Conservation (phyloP, 2,329 filamentous ascomycete genomes). For the Beauveria scarabaeidicola region DNA sequence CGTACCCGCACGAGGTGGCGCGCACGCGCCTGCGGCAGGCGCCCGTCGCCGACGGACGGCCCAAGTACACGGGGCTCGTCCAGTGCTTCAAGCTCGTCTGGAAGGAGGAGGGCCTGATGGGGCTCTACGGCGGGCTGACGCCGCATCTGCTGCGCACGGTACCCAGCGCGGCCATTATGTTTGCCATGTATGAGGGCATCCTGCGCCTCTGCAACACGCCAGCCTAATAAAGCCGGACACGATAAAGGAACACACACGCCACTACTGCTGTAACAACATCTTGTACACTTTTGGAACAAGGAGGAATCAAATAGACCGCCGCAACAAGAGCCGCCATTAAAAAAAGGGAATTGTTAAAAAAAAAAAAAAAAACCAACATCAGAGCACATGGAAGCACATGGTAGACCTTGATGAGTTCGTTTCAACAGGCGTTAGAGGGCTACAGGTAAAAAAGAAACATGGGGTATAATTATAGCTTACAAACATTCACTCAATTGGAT, state of each 20-base stretch:
- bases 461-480: background rate
- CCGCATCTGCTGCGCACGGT: slow-evolving; percentile 87
- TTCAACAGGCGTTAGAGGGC: slow-evolving; percentile 2
- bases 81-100: slow-evolving; percentile 85
- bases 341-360: background rate
- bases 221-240: slow-evolving; percentile 21
- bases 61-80: slow-evolving; percentile 80
- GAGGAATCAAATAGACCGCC: no score
- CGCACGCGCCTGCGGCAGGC: slow-evolving; percentile 79
- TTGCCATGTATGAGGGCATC: slow-evolving; percentile 70
- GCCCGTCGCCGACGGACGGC: slow-evolving; percentile 59
- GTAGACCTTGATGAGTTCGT: background rate
- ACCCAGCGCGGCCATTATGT: slow-evolving; percentile 91
- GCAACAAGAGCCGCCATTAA: no score
- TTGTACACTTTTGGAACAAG: background rate
- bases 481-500: slow-evolving; percentile 2
- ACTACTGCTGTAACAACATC: slow-evolving; percentile 1
- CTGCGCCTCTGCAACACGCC: slow-evolving; percentile 37
- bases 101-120: slow-evolving; percentile 79
- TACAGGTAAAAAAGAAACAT: background rate
- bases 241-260: background rate
- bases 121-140: slow-evolving; percentile 82
- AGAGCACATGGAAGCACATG: background rate
- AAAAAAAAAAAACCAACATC: background rate
- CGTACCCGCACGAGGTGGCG: slow-evolving; percentile 89